phyloP scores from a whole-genome alignment of 495 filamentous ascomycete genomes.

The Cladorrhinum samala region DNA sequence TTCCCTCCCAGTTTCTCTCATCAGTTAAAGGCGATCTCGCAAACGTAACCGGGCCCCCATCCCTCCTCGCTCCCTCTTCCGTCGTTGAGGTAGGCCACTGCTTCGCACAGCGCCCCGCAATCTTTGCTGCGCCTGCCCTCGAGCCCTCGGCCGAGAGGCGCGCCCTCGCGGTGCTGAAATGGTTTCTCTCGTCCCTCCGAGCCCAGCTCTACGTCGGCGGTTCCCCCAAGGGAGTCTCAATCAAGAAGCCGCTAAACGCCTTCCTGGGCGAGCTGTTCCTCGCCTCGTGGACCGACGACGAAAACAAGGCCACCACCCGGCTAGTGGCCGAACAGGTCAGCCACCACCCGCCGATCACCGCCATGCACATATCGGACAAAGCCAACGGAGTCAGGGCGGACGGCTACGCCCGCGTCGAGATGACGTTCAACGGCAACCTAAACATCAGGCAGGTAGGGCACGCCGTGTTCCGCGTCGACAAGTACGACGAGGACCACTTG shows the following conservation, averaged over 20 bases:
- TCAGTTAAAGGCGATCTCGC: slow-evolving; percentile 84
- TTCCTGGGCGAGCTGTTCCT: slow-evolving; percentile 40
- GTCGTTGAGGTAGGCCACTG: slow-evolving; percentile 81
- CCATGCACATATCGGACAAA: slow-evolving; percentile 70
- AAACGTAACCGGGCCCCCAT: slow-evolving; percentile 78
- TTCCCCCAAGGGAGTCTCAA: slow-evolving; percentile 14
- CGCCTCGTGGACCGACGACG: slow-evolving; percentile 68
- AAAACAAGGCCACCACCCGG: slow-evolving; percentile 65
- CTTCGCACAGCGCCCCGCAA: slow-evolving; percentile 75
- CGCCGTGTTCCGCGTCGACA: slow-evolving; percentile 47
- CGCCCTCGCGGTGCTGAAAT: slow-evolving; percentile 69
- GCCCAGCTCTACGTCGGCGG: slow-evolving; percentile 56
- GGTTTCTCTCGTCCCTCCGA: slow-evolving; percentile 78
- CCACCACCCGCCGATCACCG: slow-evolving; percentile 84
- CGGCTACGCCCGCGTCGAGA: slow-evolving; percentile 86
- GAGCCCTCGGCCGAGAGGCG: slow-evolving; percentile 67
- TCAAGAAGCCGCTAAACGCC: slow-evolving; percentile 38
- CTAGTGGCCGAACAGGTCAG: slow-evolving; percentile 50
- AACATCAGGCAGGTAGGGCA: slow-evolving; percentile 81
- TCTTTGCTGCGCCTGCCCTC: slow-evolving; percentile 72
- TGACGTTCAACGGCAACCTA: slow-evolving; percentile 71
- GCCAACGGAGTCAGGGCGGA: slow-evolving; percentile 69
- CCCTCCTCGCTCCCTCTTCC: slow-evolving; percentile 73
- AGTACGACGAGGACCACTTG: slow-evolving; percentile 45
- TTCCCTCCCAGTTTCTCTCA: slow-evolving; percentile 65